Percentiles rank a stretch among this genome's conserved stretches.
phyloP scores from a whole-genome alignment of 345 rosid species.

The Pistacia integerrima region DNA sequence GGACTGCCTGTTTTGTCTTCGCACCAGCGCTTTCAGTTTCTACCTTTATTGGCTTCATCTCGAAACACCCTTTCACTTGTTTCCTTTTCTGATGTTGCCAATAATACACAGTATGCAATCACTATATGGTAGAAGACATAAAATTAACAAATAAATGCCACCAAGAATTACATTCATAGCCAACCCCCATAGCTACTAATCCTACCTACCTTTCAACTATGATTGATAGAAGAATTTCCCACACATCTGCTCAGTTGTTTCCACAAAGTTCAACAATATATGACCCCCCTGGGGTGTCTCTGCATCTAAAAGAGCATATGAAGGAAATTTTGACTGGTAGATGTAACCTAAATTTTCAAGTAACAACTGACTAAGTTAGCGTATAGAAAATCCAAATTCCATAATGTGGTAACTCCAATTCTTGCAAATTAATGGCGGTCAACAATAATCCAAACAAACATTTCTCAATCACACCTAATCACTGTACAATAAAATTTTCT shows the following conservation, averaged over 20 bases:
- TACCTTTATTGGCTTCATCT: conserved; percentile 47
- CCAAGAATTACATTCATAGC: conserved; percentile 3
- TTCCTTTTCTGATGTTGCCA: not conserved
- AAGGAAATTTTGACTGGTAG: conserved; percentile 35
- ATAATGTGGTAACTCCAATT: conserved; percentile 2
- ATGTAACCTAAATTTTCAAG: conserved; percentile 27
- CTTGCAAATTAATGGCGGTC: not conserved
- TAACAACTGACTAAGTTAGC: not conserved
- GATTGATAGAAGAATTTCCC: conserved; percentile 18
- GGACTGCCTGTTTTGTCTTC: conserved; percentile 30
- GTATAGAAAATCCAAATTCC: not conserved
- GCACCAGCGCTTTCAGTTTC: conserved; percentile 26
- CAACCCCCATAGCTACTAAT: conserved; percentile 33
- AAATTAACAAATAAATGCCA: not conserved
- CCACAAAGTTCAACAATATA: not conserved
- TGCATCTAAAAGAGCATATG: not conserved
- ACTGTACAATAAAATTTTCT: not conserved
- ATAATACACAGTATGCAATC: not conserved
- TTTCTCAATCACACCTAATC: not conserved
- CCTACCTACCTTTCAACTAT: conserved; percentile 62
- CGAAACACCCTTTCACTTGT: conserved; percentile 1
- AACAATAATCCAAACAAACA: not conserved
- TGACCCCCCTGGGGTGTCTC: not conserved
- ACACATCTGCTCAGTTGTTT: not conserved
- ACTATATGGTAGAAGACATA: not conserved